A percentile compares a stretch with the other conserved stretches of the same genome.
These are phyloP conservation scores for Phialocephala subalpina DNA, from an alignment of 2,329 filamentous ascomycete genomes.

Conservation along the genomic window DNA sequence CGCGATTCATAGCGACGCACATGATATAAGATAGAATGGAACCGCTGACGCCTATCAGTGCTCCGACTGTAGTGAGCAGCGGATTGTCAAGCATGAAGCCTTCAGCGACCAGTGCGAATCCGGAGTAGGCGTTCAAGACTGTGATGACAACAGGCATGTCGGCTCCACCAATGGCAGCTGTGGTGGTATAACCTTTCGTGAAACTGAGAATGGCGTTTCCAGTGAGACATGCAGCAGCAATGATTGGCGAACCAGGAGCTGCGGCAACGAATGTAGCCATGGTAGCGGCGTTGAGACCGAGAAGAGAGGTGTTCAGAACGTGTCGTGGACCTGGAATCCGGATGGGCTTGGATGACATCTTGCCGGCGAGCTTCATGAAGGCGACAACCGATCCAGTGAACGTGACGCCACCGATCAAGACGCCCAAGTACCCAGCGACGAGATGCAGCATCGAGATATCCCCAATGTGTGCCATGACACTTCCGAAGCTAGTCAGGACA, in stretches of 20 bases:
- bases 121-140: conserved; percentile 89
- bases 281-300: conserved; percentile 80
- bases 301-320: conserved; percentile 74
- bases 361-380: conserved; percentile 85
- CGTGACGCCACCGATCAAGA: conserved; percentile 86
- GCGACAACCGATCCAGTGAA: conserved; percentile 92
- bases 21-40: conserved; percentile 88
- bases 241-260: conserved; percentile 79
- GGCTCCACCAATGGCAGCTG: conserved; percentile 87
- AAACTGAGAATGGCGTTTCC: conserved; percentile 83
- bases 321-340: conserved; percentile 77
- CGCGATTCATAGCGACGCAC: conserved; percentile 92
- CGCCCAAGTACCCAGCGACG: conserved; percentile 85
- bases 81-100: conserved; percentile 93
- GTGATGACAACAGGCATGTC: conserved; percentile 95
- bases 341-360: conserved; percentile 80
- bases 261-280: conserved; percentile 86
- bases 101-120: conserved; percentile 89
- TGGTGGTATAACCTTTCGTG: conserved; percentile 87
- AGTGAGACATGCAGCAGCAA: conserved; percentile 80
- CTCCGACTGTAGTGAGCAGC: conserved; percentile 83
- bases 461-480: conserved; percentile 77
- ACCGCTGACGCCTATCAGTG: conserved; percentile 86
- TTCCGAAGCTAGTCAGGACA: conserved; percentile 87
- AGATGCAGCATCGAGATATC: conserved; percentile 81